These are phyloP conservation scores for Cardamine resedifolia DNA, from an alignment of 345 rosid species.

Conservation along the genomic window DNA sequence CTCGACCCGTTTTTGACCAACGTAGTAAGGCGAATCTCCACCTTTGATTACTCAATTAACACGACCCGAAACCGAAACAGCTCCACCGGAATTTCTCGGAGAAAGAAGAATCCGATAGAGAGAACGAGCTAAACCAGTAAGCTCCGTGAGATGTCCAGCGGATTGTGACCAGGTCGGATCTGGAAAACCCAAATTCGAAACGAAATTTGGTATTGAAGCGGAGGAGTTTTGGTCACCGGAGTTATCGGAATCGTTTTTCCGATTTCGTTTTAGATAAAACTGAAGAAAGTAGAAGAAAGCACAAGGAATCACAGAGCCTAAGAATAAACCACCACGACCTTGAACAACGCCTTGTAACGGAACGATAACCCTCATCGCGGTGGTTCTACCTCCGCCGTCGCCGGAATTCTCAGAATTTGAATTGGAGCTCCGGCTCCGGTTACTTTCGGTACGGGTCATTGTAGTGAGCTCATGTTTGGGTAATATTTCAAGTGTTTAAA, in stretches of 20 bases:
- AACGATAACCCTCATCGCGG: constrained; percentile 91
- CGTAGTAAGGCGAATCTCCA: constrained; percentile 51
- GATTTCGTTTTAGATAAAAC: constrained; percentile 66
- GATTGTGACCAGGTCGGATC: constrained; percentile 51
- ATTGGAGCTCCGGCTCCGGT: constrained; percentile 42
- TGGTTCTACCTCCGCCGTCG: constrained; percentile 41
- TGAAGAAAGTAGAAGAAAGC: constrained; percentile 92
- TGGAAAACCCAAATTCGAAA: constrained; percentile 16
- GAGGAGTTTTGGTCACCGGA: constrained; percentile 34
- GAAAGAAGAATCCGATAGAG: constrained; percentile 62
- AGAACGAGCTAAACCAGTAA: constrained; percentile 54
- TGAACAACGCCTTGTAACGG: constrained; percentile 94
- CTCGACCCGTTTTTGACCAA: constrained; percentile 54
- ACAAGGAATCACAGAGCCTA: constrained; percentile 94
- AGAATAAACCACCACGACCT: constrained; percentile 84
- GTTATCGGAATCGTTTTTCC: constrained; percentile 43
- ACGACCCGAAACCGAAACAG: constrained; percentile 59
- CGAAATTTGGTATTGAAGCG: constrained; percentile 8
- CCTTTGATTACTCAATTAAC: constrained; percentile 49
- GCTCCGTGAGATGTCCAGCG: constrained; percentile 55
- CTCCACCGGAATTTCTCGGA: constrained; percentile 64
- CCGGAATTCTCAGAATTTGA: constrained; percentile 40
- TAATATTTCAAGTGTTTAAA: background rate
- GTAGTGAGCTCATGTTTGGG: constrained; percentile 37
- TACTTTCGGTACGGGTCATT: constrained; percentile 62